Evolutionary conservation across 2,329 filamentous ascomycete genomes (phyloP).

Genomic region (Diatrype stigma): DNA sequence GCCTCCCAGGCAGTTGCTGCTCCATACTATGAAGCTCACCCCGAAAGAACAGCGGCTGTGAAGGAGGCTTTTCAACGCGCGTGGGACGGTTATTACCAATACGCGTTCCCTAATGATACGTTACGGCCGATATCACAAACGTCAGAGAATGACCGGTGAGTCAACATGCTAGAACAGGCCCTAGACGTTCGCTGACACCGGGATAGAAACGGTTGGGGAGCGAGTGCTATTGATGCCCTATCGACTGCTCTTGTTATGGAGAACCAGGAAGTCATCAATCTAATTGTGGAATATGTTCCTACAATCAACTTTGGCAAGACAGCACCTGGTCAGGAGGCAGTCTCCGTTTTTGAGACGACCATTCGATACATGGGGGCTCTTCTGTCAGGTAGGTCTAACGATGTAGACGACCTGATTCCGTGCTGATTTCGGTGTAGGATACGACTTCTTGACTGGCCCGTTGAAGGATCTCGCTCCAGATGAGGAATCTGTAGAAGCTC

Average conservation of each 20-base stretch:
- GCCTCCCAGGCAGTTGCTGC: slow-evolving; percentile 17
- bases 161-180: slow-evolving; percentile 2
- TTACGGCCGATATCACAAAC: slow-evolving; percentile 63
- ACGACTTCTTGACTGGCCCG: slow-evolving; percentile 69
- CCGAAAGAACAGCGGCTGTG: slow-evolving; percentile 52
- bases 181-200: slow-evolving; percentile 11
- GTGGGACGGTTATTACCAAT: slow-evolving; percentile 68
- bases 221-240: slow-evolving; percentile 75
- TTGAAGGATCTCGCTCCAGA: slow-evolving; percentile 45
- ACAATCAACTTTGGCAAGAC: slow-evolving; percentile 67
- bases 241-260: slow-evolving; percentile 77
- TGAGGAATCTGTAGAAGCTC: slow-evolving; percentile 44
- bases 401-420: slow-evolving; percentile 2
- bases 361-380: slow-evolving; percentile 84
- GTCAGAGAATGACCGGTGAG: slow-evolving; percentile 65
- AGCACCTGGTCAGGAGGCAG: slow-evolving; percentile 34
- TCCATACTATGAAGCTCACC: slow-evolving; percentile 27
- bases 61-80: slow-evolving; percentile 66
- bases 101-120: slow-evolving; percentile 76
- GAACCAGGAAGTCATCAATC: slow-evolving; percentile 60
- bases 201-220: slow-evolving; percentile 75
- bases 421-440: slow-evolving; percentile 37
- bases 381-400: slow-evolving; percentile 54
- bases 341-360: slow-evolving; percentile 86
- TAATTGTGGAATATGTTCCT: slow-evolving; percentile 68